Base-by-base conservation (phyloP, 1,139 yeast genomes). In the Pichia sp. region DNA sequence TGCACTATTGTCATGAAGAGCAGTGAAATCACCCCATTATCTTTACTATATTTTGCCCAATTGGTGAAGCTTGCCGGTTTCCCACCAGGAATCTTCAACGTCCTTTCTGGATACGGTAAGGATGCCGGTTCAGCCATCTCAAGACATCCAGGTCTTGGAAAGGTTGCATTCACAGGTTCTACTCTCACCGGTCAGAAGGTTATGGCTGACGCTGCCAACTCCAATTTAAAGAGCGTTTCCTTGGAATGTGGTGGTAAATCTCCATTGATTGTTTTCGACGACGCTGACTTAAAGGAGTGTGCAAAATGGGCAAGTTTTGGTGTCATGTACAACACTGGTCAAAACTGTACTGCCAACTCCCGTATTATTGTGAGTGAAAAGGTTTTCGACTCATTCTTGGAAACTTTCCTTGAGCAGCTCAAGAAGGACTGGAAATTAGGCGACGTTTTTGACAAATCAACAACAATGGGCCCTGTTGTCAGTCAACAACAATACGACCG, bases 241-340 rank as follows among this genome's bases (percentile, higher is more conserved):
- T 71, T 91, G 62, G 98, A 90, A 72, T 85, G 95, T 64, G 98
- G 98, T 58, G 97, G 97, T 55, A 90, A 90, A 66, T 83, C 93
- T 19, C 90, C 90, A 60, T 79, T 80, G 68, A 78, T 80, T 66
- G 81, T 78, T 53, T 85, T 84, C 72, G 84, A 71, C 47, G 96
- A 79, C 66, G 87, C 89, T 23, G 91, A 90, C 65, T 69, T 89
- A 46, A 86, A 83, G 0, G 83, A 83, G 65, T 91, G 95, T 45
- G 90, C 85, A 36, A 86, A 86, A 66, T 87, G 95, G 85, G 83
- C 91, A 44, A 89, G 93, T 25, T 73, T 80, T 58, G 97, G 96
- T 61, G 82, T 90, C 57, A 83, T 87, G 77, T 78, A 76, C 68
- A 90, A 90, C 71, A 81, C 86, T 64, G 97, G 97, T 44, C 96